These are phyloP conservation scores for Calophaca sinica DNA, from an alignment of 306 rosid genomes.

Conservation along the genomic window DNA sequence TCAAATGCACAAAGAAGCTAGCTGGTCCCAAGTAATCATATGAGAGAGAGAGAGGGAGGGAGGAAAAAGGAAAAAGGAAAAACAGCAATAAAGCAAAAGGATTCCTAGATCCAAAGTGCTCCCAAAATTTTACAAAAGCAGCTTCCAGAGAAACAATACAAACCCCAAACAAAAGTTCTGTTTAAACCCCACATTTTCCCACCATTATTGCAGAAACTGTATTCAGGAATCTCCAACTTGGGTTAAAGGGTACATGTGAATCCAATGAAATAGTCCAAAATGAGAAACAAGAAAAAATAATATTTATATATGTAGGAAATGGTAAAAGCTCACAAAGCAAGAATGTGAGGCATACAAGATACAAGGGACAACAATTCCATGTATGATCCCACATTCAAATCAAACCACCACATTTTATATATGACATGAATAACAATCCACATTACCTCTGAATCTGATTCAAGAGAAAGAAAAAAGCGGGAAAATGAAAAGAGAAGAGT, in stretches of 20 bases:
- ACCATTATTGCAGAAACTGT: slow-evolving; percentile 47
- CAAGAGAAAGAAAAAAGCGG: slow-evolving; percentile 22
- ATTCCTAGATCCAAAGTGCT: slow-evolving; percentile 44
- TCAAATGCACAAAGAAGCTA: slow-evolving; percentile 38
- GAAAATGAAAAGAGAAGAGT: slow-evolving; percentile 40
- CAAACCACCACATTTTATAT: slow-evolving; percentile 31
- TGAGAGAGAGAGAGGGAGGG: neutral
- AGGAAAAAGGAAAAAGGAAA: neutral
- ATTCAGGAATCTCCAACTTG: slow-evolving; percentile 16
- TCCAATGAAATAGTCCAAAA: slow-evolving; percentile 47
- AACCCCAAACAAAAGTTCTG: slow-evolving; percentile 31
- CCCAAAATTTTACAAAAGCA: slow-evolving; percentile 35
- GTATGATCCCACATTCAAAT: slow-evolving; percentile 45
- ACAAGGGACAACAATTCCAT: slow-evolving; percentile 33
- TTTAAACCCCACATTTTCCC: slow-evolving; percentile 23
- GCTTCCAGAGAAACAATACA: slow-evolving; percentile 35
- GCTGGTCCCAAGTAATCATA: slow-evolving; percentile 41
- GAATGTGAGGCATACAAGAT: slow-evolving; percentile 35
- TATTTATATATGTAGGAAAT: neutral
- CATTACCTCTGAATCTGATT: slow-evolving; percentile 18
- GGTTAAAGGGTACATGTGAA: slow-evolving; percentile 35
- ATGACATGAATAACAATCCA: slow-evolving; percentile 32
- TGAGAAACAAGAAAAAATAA: neutral
- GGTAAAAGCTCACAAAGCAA: slow-evolving; percentile 41
- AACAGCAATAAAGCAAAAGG: slow-evolving; percentile 36